A percentile compares a stretch with the other conserved stretches of the same genome.
phyloP scores from a whole-genome alignment of 805 yeast genomes.

The Myxozyma mucilagina region DNA sequence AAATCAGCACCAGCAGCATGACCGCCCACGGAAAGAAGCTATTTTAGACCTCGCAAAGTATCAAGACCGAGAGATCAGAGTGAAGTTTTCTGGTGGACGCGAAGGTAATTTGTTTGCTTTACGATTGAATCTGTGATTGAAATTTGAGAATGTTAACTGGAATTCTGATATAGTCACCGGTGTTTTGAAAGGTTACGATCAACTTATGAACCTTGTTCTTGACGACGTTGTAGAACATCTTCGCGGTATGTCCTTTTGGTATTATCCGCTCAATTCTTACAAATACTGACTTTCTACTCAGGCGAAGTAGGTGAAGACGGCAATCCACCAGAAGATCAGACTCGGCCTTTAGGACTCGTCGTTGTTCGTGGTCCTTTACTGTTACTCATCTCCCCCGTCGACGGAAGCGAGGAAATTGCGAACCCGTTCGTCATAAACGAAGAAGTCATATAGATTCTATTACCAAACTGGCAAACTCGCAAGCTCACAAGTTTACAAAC shows the following conservation, averaged over 20 bases:
- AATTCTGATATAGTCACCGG: conserved; percentile 55
- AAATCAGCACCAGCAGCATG: conserved; percentile 40
- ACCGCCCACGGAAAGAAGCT: conserved; percentile 88
- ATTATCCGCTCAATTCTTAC: not conserved
- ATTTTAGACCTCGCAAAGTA: conserved; percentile 77
- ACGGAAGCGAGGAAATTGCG: conserved; percentile 67
- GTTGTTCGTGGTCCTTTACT: conserved; percentile 85
- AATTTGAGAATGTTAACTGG: not conserved
- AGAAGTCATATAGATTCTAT: conserved; percentile 11
- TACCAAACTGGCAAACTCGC: too few relatives aligned
- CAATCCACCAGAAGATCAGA: conserved; percentile 50
- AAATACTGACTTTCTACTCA: not conserved
- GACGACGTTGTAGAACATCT: conserved; percentile 65
- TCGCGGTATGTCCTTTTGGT: conserved; percentile 44
- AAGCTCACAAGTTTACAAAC: not conserved
- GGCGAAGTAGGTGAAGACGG: conserved; percentile 64
- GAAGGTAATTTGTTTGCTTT: conserved; percentile 41
- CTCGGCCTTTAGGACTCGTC: conserved; percentile 71
- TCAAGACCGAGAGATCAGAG: conserved; percentile 69
- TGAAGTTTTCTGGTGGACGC: conserved; percentile 84
- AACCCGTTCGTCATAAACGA: conserved; percentile 59
- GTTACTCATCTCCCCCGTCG: conserved; percentile 66
- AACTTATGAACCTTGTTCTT: conserved; percentile 80
- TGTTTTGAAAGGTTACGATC: conserved; percentile 85
- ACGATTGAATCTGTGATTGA: not conserved